Conservation (phyloP, 2,329 filamentous ascomycete species). For the Colletotrichum sublineola region DNA sequence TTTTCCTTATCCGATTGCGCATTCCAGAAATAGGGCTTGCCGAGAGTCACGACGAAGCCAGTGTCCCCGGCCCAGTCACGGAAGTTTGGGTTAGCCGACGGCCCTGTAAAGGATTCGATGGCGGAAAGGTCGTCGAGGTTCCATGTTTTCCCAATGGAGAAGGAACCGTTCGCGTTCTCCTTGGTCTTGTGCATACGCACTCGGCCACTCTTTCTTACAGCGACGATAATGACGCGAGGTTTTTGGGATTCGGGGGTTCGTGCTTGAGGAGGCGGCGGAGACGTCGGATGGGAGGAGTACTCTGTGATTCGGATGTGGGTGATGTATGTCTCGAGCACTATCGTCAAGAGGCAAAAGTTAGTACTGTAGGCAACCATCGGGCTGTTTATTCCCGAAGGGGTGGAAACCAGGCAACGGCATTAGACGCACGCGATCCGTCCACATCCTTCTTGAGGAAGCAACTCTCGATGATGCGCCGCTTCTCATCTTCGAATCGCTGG, state of each 20-base stretch:
- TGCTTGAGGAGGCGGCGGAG: conserved; percentile 86
- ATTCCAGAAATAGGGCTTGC: conserved; percentile 98
- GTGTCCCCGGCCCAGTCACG: conserved; percentile 84
- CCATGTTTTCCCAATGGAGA: conserved; percentile 99
- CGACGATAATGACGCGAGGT: conserved; percentile 89
- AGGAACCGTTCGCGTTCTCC: conserved; percentile 92
- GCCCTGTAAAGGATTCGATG: conserved; percentile 84
- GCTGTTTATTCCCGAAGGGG: background rate
- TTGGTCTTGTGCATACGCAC: conserved; percentile 97
- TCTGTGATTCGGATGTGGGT: conserved; percentile 95
- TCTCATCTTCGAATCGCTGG: conserved; percentile 96
- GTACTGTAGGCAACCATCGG: conserved; percentile 14
- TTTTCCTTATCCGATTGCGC: conserved; percentile 95
- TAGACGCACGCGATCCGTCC: conserved; percentile 82
- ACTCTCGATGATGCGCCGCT: conserved; percentile 91
- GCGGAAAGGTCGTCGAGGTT: conserved; percentile 86
- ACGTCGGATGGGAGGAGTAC: conserved; percentile 84
- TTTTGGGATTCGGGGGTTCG: conserved; percentile 81
- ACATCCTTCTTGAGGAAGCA: conserved; percentile 93
- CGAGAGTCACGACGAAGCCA: conserved; percentile 89
- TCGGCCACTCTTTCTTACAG: conserved; percentile 90
- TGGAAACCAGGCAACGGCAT: conserved; percentile 27
- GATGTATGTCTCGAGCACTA: conserved; percentile 94
- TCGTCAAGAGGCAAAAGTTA: conserved; percentile 29
- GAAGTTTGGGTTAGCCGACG: conserved; percentile 68